These are phyloP conservation scores for Sisymbrium irio DNA, from an alignment of 345 rosid species.

Conservation along the genomic window DNA sequence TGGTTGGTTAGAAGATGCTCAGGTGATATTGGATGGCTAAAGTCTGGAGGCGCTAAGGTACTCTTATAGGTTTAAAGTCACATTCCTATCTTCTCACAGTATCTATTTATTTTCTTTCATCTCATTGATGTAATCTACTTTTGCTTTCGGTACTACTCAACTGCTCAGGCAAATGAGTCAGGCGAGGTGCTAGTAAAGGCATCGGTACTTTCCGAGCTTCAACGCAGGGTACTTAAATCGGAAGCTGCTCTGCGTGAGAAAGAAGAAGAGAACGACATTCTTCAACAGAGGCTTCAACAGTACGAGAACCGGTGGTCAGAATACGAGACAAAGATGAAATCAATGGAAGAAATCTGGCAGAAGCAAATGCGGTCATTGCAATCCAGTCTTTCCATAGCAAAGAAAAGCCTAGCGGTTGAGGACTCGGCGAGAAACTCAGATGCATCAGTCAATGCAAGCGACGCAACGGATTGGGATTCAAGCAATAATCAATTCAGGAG, in stretches of 20 bases:
- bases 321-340: constrained; percentile 92
- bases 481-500: constrained; percentile 51
- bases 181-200: constrained; percentile 90
- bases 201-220: constrained; percentile 83
- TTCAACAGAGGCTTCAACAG: constrained; percentile 91
- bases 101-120: not conserved
- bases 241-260: constrained; percentile 86
- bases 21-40: constrained; percentile 62
- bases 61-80: not conserved
- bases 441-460: constrained; percentile 82
- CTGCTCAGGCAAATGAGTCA: constrained; percentile 56
- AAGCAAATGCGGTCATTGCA: constrained; percentile 97
- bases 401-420: constrained; percentile 87
- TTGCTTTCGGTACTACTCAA: not conserved
- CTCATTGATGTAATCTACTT: not conserved
- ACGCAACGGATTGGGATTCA: constrained; percentile 76
- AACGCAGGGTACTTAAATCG: constrained; percentile 85
- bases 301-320: constrained; percentile 97
- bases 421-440: constrained; percentile 87
- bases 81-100: constrained; percentile 1
- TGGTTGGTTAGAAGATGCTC: constrained; percentile 96
- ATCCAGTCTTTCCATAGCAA: constrained; percentile 94
- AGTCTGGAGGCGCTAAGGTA: constrained; percentile 59
- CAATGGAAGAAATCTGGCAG: constrained; percentile 99
- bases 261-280: constrained; percentile 95